These are phyloP conservation scores for Rhynchospora breviuscula DNA, from an alignment of 176 grass and related monocot species.

Conservation along the genomic window DNA sequence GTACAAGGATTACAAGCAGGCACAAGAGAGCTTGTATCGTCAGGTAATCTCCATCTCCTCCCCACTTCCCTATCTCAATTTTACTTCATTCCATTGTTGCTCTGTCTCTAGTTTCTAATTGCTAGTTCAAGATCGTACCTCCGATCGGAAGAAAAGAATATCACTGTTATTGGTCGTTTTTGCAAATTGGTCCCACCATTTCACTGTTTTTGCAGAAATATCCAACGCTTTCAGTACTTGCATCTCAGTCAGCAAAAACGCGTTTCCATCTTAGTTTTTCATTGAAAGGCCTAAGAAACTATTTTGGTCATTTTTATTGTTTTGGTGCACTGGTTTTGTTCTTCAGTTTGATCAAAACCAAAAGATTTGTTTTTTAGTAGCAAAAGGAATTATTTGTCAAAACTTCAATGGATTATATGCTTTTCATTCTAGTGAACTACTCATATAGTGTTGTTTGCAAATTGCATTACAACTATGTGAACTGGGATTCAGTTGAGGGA, in stretches of 20 bases:
- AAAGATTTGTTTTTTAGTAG: neutral
- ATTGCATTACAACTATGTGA: neutral
- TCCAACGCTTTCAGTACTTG: neutral
- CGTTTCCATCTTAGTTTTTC: too few species aligned
- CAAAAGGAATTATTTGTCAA: neutral
- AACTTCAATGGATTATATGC: neutral
- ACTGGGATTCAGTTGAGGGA: neutral
- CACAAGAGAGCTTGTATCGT: conserved; percentile 54
- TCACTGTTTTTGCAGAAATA: neutral
- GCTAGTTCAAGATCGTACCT: neutral
- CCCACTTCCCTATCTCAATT: neutral
- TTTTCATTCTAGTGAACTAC: neutral
- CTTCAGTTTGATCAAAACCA: neutral
- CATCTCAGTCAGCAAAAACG: neutral
- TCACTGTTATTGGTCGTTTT: neutral
- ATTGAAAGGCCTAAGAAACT: too few species aligned
- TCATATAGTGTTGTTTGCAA: neutral
- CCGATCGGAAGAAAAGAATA: neutral
- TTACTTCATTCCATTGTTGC: conserved; percentile 13
- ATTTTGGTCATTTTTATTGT: neutral
- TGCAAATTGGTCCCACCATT: neutral
- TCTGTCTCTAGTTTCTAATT: neutral
- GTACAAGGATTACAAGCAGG: conserved; percentile 95
- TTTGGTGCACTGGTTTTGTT: neutral
- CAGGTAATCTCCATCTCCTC: conserved; percentile 34